Evolutionary conservation across 1,139 yeast species (phyloP), one percentile per base, ranked within the genome.

Genomic region (Hemisphaericaspora subhashii): DNA sequence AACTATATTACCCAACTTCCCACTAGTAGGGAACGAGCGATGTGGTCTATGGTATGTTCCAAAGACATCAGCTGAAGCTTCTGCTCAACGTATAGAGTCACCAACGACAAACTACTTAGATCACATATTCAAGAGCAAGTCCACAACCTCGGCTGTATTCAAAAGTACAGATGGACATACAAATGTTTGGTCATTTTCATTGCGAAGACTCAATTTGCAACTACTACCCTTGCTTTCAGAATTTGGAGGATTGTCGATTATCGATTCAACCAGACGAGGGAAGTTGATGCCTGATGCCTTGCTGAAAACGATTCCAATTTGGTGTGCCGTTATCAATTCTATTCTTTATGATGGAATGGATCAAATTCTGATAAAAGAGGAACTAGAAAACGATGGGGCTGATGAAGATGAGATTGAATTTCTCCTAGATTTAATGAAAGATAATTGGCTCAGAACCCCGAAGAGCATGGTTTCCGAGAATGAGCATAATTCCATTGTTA

Each of bases 141-240:
- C 32, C 3, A 15, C 18, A n/a, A n/a, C 22, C n/a, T 68, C 85
- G 0, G 77, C 82, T 12, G 88, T 88, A 54, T 89, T 89, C 66
- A 89, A 89, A 53, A 85, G 95, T 14, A 89, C 96, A 0, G 96
- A 89, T 59, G 96, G 97, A 0, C 96, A 89, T 53, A 81, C 79
- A 0, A 75, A 76, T 42, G 81, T 86, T 45, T 88, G 96, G 96
- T 68, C 74, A 20, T 87, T 89, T 53, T 83, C 89, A 16, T 61
- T 78, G 18, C 66, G 95, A 39, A 64, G 97, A 35, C 62, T 88
- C 36, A 89, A 89, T 57, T 65, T 86, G 41, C 95, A 87, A 54
- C 57, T 88, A 4, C 52, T 87, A 2, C 76, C 79, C 0, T 35
- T 74, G 1, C 55, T 86, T 0, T 53, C 52, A 0, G 42, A 58